Conservation (phyloP, 192 early-diverging fungal species). For the Bifiguratus adelaidae region DNA sequence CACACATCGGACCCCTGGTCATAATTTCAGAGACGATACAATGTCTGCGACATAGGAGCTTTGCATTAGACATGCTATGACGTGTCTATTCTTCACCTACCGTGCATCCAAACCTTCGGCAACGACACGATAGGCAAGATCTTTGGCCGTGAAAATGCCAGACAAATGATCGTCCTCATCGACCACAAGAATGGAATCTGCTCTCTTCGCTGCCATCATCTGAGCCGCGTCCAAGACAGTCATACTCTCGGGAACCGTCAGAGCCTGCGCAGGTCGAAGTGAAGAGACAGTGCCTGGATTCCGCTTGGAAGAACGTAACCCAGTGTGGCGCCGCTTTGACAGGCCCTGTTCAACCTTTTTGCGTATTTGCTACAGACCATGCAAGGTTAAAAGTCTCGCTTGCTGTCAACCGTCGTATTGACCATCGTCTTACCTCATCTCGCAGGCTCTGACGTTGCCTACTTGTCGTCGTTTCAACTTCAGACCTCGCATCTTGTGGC, state of each 20-base stretch:
- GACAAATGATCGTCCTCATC: conserved; percentile 83
- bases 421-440: no score
- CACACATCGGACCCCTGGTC: conserved; percentile 85
- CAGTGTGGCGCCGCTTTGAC: conserved; percentile 42
- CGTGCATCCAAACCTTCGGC: conserved; percentile 42
- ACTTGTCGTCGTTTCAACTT: no score
- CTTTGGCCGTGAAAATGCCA: conserved; percentile 98
- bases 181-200: conserved; percentile 92
- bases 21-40: conserved; percentile 69
- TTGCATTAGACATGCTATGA: background rate
- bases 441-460: no score
- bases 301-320: conserved; percentile 19
- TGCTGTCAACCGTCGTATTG: no score
- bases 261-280: conserved; percentile 71
- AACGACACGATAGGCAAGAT: conserved; percentile 91
- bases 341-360: conserved; percentile 67
- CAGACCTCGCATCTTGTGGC: no score
- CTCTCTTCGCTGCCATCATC: conserved; percentile 95
- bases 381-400: no score
- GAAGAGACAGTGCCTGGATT: conserved; percentile 84
- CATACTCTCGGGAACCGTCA: conserved; percentile 74
- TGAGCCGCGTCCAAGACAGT: conserved; percentile 76
- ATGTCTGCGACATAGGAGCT: conserved; percentile 31
- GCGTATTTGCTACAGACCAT: conserved; percentile 47
- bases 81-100: conserved; percentile 4